A percentile compares a stretch with the other conserved stretches of the same genome.
Conservation (phyloP, 164 flowering plant species). For the Tetracentron sinense region DNA sequence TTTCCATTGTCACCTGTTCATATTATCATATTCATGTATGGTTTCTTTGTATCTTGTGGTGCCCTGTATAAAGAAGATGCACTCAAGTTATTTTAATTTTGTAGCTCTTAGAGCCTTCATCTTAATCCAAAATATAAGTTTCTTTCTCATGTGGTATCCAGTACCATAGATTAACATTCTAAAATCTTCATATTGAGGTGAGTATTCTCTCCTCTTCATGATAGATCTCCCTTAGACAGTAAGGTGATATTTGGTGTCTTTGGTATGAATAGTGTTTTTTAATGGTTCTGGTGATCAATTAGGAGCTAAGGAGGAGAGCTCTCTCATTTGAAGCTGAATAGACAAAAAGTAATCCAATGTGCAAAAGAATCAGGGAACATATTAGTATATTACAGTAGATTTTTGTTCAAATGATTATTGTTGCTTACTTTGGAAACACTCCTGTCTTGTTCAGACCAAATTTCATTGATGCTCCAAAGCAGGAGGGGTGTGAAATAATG, state of each 20-base stretch:
- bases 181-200: no score
- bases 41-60: neutral
- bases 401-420: neutral
- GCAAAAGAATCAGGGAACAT: no score
- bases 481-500: slow-evolving; percentile 28
- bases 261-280: no score
- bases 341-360: no score
- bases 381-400: neutral
- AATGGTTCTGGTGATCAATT: neutral
- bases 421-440: slow-evolving; percentile 5
- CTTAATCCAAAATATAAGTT: no score
- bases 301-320: neutral
- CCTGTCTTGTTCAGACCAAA: slow-evolving; percentile 30
- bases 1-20: neutral
- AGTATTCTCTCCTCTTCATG: no score
- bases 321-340: no score
- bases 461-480: slow-evolving; percentile 28
- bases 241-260: no score
- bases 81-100: neutral
- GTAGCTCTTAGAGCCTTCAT: no score
- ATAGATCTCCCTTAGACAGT: neutral
- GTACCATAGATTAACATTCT: no score
- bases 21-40: neutral
- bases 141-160: no score
- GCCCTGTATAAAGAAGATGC: neutral